Percentiles rank a stretch among this genome's conserved stretches.
Conservation (phyloP, 2,329 filamentous ascomycete species). For the Xylaria polymorpha region DNA sequence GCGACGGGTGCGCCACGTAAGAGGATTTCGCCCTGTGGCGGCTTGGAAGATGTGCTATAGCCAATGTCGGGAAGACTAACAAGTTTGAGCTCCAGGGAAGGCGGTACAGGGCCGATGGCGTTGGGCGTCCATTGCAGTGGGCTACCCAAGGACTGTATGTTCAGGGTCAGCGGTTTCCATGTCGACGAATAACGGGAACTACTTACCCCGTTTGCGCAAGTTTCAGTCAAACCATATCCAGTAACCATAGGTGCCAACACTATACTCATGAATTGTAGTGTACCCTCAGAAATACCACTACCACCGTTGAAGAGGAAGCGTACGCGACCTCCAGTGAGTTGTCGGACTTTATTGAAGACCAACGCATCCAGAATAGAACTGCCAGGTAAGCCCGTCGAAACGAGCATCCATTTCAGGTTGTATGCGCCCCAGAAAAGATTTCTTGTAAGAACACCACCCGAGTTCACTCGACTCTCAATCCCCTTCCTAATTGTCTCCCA, state of each 20-base stretch:
- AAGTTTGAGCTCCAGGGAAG: conserved; percentile 86
- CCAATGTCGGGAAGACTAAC: conserved; percentile 91
- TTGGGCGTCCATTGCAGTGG: conserved; percentile 84
- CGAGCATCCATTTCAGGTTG: conserved; percentile 68
- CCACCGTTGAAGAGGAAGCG: conserved; percentile 95
- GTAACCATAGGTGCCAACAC: conserved; percentile 93
- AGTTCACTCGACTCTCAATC: conserved; percentile 81
- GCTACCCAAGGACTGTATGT: conserved; percentile 71
- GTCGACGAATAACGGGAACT: not conserved
- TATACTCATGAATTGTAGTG: conserved; percentile 89
- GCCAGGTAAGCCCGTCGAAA: conserved; percentile 70
- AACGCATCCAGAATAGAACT: conserved; percentile 79
- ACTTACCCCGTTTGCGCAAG: conserved; percentile 75
- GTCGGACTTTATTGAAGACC: conserved; percentile 92
- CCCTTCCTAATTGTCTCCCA: conserved; percentile 99
- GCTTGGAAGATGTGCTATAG: conserved; percentile 78
- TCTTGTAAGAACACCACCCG: conserved; percentile 74
- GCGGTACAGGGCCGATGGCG: conserved; percentile 81
- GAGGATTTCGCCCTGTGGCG: conserved; percentile 92
- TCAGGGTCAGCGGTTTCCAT: conserved; percentile 16
- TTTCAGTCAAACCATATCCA: conserved; percentile 96
- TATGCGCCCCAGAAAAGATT: conserved; percentile 81
- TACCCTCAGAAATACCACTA: conserved; percentile 88
- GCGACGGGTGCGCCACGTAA: conserved; percentile 83
- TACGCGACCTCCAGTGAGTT: conserved; percentile 87